Evolutionary conservation across 768 basidiomycete genomes (phyloP), one percentile per base, ranked within the genome.

Genomic region (Boletellus emodensis): DNA sequence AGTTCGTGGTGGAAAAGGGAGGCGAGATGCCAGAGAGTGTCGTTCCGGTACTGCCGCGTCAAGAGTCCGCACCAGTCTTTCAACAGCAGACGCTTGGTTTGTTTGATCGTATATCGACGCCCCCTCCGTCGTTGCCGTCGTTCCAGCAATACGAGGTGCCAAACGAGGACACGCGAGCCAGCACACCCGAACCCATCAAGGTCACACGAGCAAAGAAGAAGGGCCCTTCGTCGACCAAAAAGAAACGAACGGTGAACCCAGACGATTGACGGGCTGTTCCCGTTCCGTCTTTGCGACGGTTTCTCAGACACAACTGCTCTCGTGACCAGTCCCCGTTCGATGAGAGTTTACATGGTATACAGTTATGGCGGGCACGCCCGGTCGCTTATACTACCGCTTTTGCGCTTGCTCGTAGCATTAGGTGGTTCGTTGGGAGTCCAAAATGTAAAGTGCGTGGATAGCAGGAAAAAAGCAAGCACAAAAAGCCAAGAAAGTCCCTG

Each of bases 11-110:
- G 51, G 90, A 94, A 52, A 79, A 78, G 59, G 78, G 82, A 1
- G 93, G 93, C 2, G 93, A 94, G 69, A 89, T 94, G 88, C 93
- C 93, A 4, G 77, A 77, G 41, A 79, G 81, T n/a, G 75, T 69
- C 40, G 49, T 57, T 36, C 14, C 50, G 22, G 61, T 60, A 20
- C 32, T 41, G 32, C 40, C 53, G 47, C 58, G 57, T 54, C 61
- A 52, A 48, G 46, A 63, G 38, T 61, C 61, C 9, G 60, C 62
- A 15, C 66, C 68, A 5, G 63, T 53, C 36, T 57, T 66, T 48
- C 67, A 53, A 40, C 58, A 54, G 28, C 54, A 54, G 34, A 61
- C 61, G 28, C 60, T 58, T 8, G 40, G 56, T 40, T 48, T 65
- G 37, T 70, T 68, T 22, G 64, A 66, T 48, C 61, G 61, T 34